Base-by-base conservation (phyloP, 192 early-diverging fungal genomes). In the Coemansia sp. region DNA sequence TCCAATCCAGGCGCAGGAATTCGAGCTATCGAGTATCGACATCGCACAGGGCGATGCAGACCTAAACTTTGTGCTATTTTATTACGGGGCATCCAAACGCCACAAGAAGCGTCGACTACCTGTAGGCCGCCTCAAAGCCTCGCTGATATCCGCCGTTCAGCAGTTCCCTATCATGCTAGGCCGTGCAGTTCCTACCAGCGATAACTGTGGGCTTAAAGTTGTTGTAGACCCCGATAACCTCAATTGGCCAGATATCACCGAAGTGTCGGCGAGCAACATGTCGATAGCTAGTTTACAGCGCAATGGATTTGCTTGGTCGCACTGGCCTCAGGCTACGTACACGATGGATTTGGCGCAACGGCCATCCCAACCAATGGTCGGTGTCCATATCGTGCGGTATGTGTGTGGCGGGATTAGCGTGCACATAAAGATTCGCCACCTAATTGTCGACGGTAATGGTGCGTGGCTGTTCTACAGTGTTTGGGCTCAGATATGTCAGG, bases 41-140 rank as follows among this genome's bases (percentile, higher is more conserved):
- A 72, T 58, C 29, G 79, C 74, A 18, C 79, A 81, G 20, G 79
- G 79, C 6, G 41, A 47, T 27, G 57, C 79, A 10, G 79, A 81
- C 33, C 27, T 81, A 20, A 81, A 76, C 52, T 81, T 76, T 73
- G 74, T 49, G 12, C 70, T 81, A 34, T 81, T 73, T 57, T 81
- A 61, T 62, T 47, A 29, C 18, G 11, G 66, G 7, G 55, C 66
- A 18, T 20, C 62, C 13, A 47, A 27, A 12, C 57, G 65, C 18
- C 36, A 36, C 34, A 62, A 62, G 20, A 65, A 69, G 13, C 70
- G 64, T 3, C 62, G 58, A 0, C 44, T 69, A 8, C 64, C 66
- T 3, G 49, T 65, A 1, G 33, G 29, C 10, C 11, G 57, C 15
- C 12, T 81, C n/a, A 64, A 62, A 1, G 67, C 62, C 1, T 66